phyloP scores from a whole-genome alignment of 345 rosid genomes.

The Pugionium cornutum region DNA sequence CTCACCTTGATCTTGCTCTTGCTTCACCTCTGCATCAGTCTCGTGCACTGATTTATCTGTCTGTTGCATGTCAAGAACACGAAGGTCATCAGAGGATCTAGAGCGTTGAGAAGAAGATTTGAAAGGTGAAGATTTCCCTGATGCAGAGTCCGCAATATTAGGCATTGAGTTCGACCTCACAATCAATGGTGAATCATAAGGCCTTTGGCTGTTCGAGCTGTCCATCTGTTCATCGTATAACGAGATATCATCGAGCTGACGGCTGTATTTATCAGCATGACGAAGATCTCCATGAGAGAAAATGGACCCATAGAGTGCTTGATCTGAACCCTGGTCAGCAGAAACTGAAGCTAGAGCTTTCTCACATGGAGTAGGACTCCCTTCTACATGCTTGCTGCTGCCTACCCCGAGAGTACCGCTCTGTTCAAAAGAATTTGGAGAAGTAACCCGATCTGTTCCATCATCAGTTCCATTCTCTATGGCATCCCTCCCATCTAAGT shows the following conservation, averaged over 20 bases:
- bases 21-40: conserved; percentile 36
- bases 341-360: conserved; percentile 44
- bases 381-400: conserved; percentile 40
- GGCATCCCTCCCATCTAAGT: conserved; percentile 46
- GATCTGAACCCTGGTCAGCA: conserved; percentile 48
- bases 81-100: conserved; percentile 67
- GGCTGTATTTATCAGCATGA: conserved; percentile 51
- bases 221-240: conserved; percentile 48
- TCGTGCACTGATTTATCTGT: conserved; percentile 47
- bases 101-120: conserved; percentile 44
- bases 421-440: conserved; percentile 55
- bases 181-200: conserved; percentile 42
- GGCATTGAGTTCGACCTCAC: conserved; percentile 65
- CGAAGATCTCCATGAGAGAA: conserved; percentile 65
- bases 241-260: conserved; percentile 46
- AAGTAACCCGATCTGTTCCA: conserved; percentile 51
- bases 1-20: conserved; percentile 39
- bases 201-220: conserved; percentile 46
- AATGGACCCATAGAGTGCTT: conserved; percentile 48
- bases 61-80: conserved; percentile 40
- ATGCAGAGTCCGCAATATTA: conserved; percentile 44
- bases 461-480: conserved; percentile 47
- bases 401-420: conserved; percentile 35
- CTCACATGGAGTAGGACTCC: conserved; percentile 39
- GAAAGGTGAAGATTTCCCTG: conserved; percentile 43